phyloP scores from a whole-genome alignment of 768 basidiomycete genomes.

The Leucocoprinus sp. region DNA sequence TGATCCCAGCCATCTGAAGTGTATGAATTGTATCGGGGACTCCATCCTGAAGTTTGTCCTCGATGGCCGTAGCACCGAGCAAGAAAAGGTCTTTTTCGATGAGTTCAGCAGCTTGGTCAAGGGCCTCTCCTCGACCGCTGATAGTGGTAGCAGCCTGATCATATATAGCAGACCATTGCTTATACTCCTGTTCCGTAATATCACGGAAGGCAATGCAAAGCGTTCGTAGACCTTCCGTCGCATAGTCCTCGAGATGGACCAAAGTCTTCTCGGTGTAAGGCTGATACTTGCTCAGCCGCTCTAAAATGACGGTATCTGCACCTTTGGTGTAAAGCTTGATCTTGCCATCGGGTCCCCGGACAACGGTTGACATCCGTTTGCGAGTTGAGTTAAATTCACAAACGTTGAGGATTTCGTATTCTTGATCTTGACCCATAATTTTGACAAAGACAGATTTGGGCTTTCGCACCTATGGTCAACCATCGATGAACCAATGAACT shows the following conservation, averaged over 20 bases:
- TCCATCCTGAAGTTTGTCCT: slow-evolving; percentile 97
- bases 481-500: background rate
- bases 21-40: slow-evolving; percentile 98
- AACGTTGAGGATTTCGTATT: slow-evolving; percentile 90
- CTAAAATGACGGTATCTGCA: slow-evolving; percentile 95
- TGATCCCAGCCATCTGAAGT: slow-evolving; percentile 96
- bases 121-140: slow-evolving; percentile 88
- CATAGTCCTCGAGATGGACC: slow-evolving; percentile 92
- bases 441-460: slow-evolving; percentile 93
- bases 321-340: slow-evolving; percentile 97
- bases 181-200: slow-evolving; percentile 85
- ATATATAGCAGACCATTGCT: slow-evolving; percentile 82
- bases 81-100: slow-evolving; percentile 93
- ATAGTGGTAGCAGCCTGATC: slow-evolving; percentile 91
- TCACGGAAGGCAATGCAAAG: slow-evolving; percentile 95
- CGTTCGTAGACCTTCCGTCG: slow-evolving; percentile 93
- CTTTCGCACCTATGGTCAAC: slow-evolving; percentile 67
- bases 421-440: slow-evolving; percentile 58
- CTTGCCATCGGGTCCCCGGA: slow-evolving; percentile 79
- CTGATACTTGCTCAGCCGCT: slow-evolving; percentile 82
- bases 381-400: slow-evolving; percentile 99
- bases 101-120: slow-evolving; percentile 90
- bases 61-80: slow-evolving; percentile 95
- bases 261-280: slow-evolving; percentile 80
- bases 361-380: slow-evolving; percentile 95